These are phyloP conservation scores for Corniculantispora saksenae DNA, from an alignment of 2,329 filamentous ascomycete species.

Conservation along the genomic window DNA sequence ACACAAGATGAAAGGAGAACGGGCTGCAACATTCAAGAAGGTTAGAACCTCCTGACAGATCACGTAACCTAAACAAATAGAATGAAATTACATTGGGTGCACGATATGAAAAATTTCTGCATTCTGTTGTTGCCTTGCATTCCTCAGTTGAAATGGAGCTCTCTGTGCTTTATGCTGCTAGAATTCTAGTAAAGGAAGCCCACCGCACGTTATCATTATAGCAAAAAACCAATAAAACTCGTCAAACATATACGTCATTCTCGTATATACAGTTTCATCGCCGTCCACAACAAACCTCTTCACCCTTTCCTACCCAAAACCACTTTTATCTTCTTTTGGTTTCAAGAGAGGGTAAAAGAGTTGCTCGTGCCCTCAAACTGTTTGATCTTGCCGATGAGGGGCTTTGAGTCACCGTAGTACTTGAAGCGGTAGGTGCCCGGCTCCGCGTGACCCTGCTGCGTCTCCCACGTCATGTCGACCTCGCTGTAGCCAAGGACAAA, in stretches of 20 bases:
- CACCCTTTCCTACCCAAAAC: background rate
- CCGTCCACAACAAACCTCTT: background rate
- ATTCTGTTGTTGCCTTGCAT: background rate
- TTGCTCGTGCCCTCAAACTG: slow-evolving; percentile 70
- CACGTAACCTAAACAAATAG: background rate
- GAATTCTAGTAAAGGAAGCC: too few species aligned
- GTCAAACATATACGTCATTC: background rate
- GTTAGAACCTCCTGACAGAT: background rate
- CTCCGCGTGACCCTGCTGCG: slow-evolving; percentile 43
- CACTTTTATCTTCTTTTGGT: too few species aligned
- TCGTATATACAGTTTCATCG: background rate
- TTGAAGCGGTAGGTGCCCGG: slow-evolving; percentile 73
- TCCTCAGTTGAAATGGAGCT: background rate
- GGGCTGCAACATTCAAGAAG: background rate
- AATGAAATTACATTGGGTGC: background rate
- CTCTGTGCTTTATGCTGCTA: background rate
- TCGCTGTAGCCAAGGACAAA: slow-evolving; percentile 72
- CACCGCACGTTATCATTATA: too few species aligned
- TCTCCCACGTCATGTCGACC: slow-evolving; percentile 78
- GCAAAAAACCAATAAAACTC: background rate
- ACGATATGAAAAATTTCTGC: background rate
- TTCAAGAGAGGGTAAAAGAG: slow-evolving; percentile 41
- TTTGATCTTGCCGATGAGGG: slow-evolving; percentile 58
- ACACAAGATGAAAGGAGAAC: background rate
- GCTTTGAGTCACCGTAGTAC: slow-evolving; percentile 85